Evolutionary conservation across 1,284 basidiomycete species (phyloP), one percentile per base, ranked within the genome.

Genomic region (Sanghuangporus sanghuang): DNA sequence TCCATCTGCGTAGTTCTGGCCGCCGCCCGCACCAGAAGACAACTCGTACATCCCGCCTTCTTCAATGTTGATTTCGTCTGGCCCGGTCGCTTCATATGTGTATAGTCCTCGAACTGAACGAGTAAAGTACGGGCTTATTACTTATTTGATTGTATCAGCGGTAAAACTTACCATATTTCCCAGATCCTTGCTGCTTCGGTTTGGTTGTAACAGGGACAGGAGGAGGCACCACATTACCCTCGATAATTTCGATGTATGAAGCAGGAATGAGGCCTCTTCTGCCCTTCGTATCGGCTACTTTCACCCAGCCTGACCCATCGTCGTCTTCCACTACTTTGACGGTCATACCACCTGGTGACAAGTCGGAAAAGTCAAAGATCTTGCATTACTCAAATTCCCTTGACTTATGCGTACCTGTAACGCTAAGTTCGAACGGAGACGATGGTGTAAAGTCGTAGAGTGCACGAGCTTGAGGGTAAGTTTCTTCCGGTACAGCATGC

Each of bases 281-380:
- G 54, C 86, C 85, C 27, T 76, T 73, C 40, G 73, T 68, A 69
- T 88, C 81, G 21, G 77, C 73, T 6, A 92, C 87, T 73, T 93
- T 93, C n/a, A 89, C 82, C 92, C 92, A 93, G 3, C 92, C 92
- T 12, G 89, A 90, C 5, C 87, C 90, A 69, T 93, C 92, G 69
- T 93, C 90, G 62, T 84, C 80, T 69, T 92, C 89, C 1, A 90
- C 68, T 27, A 94, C 77, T 65, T 78, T 77, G 14, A 93, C 87
- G 0, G 68, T 72, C 42, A 74, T 71, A 39, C 85, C 87, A 73
- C 89, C 92, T 89, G 71, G 35, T 14, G 48, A 44, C 63, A 62
- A 32, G 44, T 50, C 59, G 65, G 68, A 66, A 69, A 68, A 64
- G 58, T 61, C 27, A 32, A 32, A 32, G 27, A 32, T 32, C 27